These are phyloP conservation scores for Colletotrichum sp. DNA, from an alignment of 2,329 filamentous ascomycete genomes.

Conservation along the genomic window DNA sequence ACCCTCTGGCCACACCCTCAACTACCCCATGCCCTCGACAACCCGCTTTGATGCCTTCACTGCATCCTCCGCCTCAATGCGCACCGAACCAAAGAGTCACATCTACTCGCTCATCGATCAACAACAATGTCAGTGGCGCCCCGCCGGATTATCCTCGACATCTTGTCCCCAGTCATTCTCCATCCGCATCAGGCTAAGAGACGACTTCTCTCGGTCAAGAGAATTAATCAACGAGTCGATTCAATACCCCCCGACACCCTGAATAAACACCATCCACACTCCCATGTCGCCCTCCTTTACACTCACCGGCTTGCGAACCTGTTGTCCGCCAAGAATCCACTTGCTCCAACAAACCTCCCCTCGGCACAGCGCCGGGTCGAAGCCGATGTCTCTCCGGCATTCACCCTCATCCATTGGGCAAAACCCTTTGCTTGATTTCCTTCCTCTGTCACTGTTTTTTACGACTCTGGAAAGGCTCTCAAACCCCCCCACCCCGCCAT, in stretches of 20 bases:
- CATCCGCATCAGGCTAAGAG: background rate
- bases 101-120: background rate
- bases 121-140: background rate
- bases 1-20: background rate
- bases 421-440: no score
- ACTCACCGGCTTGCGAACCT: no score
- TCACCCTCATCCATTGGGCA: no score
- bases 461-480: conserved; percentile 11
- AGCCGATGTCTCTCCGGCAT: no score
- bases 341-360: no score
- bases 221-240: background rate
- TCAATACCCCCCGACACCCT: background rate
- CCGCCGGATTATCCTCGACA: background rate
- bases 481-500: conserved; percentile 26
- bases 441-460: no score
- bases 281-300: no score
- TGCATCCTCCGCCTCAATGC: background rate
- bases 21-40: background rate
- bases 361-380: no score
- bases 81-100: background rate
- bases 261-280: no score
- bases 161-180: background rate
- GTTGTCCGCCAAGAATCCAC: no score
- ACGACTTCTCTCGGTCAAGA: background rate
- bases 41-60: no score